Evolutionary conservation across 1,284 basidiomycete genomes (phyloP).

Genomic region (Marasmius sp.): DNA sequence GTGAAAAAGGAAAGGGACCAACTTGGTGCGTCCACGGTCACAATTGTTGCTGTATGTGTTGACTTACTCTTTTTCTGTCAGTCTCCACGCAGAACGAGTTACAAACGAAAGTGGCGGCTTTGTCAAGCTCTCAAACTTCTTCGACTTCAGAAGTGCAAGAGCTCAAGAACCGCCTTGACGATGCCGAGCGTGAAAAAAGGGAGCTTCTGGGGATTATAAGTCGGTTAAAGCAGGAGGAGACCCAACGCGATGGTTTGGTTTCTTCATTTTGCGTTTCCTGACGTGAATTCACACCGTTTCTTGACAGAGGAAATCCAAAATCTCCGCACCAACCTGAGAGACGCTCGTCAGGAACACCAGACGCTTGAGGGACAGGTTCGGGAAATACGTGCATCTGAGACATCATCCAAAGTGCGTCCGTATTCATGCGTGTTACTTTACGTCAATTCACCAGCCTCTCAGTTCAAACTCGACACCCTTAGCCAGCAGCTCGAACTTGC

Average conservation of each 20-base stretch:
- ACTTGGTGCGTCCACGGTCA: conserved; percentile 46
- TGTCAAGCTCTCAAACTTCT: conserved; percentile 54
- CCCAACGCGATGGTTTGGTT: conserved; percentile 62
- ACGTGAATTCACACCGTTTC: conserved; percentile 6
- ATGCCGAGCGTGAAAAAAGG: conserved; percentile 77
- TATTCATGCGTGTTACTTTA: not conserved
- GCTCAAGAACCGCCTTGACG: conserved; percentile 60
- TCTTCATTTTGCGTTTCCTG: not conserved
- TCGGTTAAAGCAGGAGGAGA: conserved; percentile 67
- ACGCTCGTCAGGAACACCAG: conserved; percentile 73
- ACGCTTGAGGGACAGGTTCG: conserved; percentile 63
- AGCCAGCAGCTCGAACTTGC: conserved; percentile 77
- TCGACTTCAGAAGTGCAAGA: conserved; percentile 61
- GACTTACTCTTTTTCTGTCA: conserved; percentile 24
- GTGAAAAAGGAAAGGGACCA: conserved; percentile 62
- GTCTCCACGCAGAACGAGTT: conserved; percentile 52
- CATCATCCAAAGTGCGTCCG: conserved; percentile 60
- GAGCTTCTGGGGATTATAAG: conserved; percentile 75
- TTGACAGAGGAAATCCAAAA: conserved; percentile 64
- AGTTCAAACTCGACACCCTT: conserved; percentile 82
- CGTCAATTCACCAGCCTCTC: conserved; percentile 5
- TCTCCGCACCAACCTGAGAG: conserved; percentile 67
- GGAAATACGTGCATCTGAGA: conserved; percentile 68
- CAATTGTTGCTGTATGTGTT: conserved; percentile 10
- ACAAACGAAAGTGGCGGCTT: conserved; percentile 50